Evolutionary conservation across 1,284 basidiomycete genomes (phyloP), one percentile per base, ranked within the genome.

Genomic region (Apiotrichum gamsii): DNA sequence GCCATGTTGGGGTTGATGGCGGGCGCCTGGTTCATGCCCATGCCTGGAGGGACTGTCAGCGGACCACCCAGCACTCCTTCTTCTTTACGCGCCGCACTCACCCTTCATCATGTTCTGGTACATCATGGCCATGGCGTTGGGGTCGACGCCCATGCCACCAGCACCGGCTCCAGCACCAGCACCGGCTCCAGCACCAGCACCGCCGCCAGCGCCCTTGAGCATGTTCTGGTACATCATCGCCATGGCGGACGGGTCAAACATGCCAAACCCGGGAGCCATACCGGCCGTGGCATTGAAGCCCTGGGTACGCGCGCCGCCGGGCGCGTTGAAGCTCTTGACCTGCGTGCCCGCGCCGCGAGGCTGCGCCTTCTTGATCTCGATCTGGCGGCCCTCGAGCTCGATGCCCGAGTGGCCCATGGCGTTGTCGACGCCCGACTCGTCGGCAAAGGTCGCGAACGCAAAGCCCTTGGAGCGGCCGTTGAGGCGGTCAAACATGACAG

Each of bases 401-500:
- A 93, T 77, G 54, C 87, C 86, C 10, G 85, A 85, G 49, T 87
- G 85, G 6, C 84, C 84, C 57, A 93, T 82, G 66, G 90, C 84
- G 24, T 82, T 82, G 51, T 89, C 83, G 33, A 93, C 88, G 55
- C 86, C 82, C 9, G 84, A 83, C 57, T 93, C 87, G 64, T 91
- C 87, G 25, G 76, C 77, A 61, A 96, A 95, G 0, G 90, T 95
- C 18, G 98, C 85, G 65, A 99, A 99, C 0, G 95, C 95, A 61
- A 97, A 99, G 5, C 95, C 95, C 69, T 98, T 94, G 72, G 88
- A 91, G 39, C 93, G 76, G 28, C 88, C 87, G 15, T 90, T 96
- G 70, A 97, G 90, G 43, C 91, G 85, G 73, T 99, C 95, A 63
- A 96, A 81, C 95, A 99, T 98, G 63, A 98, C 90, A 0, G 91